Conservation (phyloP, 23 red algal genomes). For the Cyanidiococcus yangmingshanensis region DNA sequence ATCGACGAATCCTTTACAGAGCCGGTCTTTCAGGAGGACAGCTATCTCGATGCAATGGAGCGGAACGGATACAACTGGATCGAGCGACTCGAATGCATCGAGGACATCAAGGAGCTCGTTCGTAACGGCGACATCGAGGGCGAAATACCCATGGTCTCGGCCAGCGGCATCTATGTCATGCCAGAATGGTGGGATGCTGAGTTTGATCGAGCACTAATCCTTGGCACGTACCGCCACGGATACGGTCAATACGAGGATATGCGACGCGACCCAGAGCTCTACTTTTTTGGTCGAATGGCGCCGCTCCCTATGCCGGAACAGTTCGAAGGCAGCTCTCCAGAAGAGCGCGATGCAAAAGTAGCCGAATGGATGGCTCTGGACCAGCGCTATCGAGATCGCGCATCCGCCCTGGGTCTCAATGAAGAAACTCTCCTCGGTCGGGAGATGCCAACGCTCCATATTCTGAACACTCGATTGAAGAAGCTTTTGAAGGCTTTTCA, state of each 20-base stretch:
- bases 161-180: conserved; percentile 32
- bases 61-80: conserved; percentile 25
- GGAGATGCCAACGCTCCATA: conserved; percentile 29
- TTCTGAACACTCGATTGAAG: conserved; percentile 39
- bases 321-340: not conserved
- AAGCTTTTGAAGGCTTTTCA: conserved; percentile 38
- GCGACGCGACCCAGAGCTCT: conserved; percentile 33
- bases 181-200: conserved; percentile 34
- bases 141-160: conserved; percentile 24
- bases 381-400: not conserved
- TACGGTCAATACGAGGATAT: conserved; percentile 33
- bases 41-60: conserved; percentile 15
- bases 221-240: conserved; percentile 33
- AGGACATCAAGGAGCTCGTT: conserved; percentile 17
- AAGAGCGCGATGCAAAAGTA: not conserved
- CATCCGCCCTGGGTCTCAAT: not conserved
- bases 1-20: conserved; percentile 14
- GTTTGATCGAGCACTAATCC: conserved; percentile 49
- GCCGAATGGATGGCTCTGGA: not conserved
- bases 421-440: not conserved
- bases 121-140: conserved; percentile 23
- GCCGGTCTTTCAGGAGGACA: not conserved
- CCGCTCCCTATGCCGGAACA: not conserved
- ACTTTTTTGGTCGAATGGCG: conserved; percentile 31
- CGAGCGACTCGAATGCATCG: conserved; percentile 34